Percentiles rank a stretch among this genome's conserved stretches.
Conservation (phyloP, 2,329 filamentous ascomycete species). For the Ramularia endophylla region DNA sequence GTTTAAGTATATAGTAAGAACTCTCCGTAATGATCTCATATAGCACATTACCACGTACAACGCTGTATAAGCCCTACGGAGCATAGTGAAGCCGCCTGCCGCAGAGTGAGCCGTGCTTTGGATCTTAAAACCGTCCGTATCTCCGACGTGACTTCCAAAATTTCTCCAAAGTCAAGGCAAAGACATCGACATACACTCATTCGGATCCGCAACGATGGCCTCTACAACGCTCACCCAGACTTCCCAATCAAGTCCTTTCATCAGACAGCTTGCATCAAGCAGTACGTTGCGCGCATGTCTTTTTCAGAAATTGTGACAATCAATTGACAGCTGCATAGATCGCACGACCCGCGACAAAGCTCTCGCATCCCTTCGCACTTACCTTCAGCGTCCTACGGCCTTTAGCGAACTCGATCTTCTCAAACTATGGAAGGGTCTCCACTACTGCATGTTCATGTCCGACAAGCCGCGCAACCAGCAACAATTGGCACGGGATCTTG, state of each 20-base stretch:
- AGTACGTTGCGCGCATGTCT: slow-evolving; percentile 60
- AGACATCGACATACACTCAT: no score
- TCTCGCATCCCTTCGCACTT: slow-evolving; percentile 68
- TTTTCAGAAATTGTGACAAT: not conserved
- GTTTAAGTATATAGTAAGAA: no score
- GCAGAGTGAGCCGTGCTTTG: no score
- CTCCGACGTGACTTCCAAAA: no score
- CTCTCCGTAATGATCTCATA: no score
- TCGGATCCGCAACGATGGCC: slow-evolving; percentile 11
- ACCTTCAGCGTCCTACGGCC: slow-evolving; percentile 59
- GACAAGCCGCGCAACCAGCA: slow-evolving; percentile 87
- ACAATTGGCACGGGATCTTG: slow-evolving; percentile 70
- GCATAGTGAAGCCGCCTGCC: no score
- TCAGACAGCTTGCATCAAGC: slow-evolving; percentile 77
- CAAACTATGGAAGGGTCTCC: slow-evolving; percentile 93
- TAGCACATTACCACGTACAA: no score
- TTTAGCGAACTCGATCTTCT: slow-evolving; percentile 66
- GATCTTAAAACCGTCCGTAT: no score
- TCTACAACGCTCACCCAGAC: slow-evolving; percentile 9
- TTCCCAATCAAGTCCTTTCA: slow-evolving; percentile 50
- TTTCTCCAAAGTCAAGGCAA: no score
- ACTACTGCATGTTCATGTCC: slow-evolving; percentile 85
- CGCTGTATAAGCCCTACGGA: no score
- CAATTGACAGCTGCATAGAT: slow-evolving; percentile 15
- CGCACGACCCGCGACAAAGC: slow-evolving; percentile 36